Evolutionary conservation across 352 stramenopile species (phyloP).

Genomic region (Globisporangium heterothallicum): DNA sequence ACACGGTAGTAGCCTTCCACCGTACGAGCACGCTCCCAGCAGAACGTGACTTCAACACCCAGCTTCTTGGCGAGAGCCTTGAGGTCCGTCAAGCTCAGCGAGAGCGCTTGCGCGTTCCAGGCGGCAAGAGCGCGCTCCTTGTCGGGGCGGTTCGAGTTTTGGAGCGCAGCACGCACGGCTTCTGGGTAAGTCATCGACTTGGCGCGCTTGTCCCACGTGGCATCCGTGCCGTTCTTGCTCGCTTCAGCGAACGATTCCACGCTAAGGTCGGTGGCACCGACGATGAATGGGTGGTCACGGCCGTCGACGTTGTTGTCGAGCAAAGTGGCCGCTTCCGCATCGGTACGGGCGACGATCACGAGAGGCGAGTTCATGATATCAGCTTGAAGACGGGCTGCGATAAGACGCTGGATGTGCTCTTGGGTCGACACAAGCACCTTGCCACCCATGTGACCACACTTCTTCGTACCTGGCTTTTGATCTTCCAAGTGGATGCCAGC

Average conservation of each 20-base stretch:
- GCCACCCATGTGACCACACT: conserved; percentile 98
- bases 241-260: conserved; percentile 85
- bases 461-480: conserved; percentile 98
- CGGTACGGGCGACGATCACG: conserved; percentile 95
- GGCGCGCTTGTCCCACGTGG: conserved; percentile 90
- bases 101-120: conserved; percentile 80
- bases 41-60: conserved; percentile 87
- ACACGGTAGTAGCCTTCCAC: conserved; percentile 98
- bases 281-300: conserved; percentile 97
- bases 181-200: conserved; percentile 96
- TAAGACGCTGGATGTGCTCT: conserved; percentile 96
- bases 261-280: conserved; percentile 91
- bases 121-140: conserved; percentile 59
- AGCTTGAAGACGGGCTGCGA: conserved; percentile 93
- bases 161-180: conserved; percentile 80
- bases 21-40: conserved; percentile 94
- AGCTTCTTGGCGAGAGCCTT: conserved; percentile 77
- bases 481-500: conserved; percentile 98
- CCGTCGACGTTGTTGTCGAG: conserved; percentile 97
- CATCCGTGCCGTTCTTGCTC: conserved; percentile 50
- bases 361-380: conserved; percentile 95
- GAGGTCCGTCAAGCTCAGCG: conserved; percentile 66
- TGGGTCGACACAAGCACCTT: conserved; percentile 97
- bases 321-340: conserved; percentile 96
- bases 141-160: conserved; percentile 53